Evolutionary conservation across 768 basidiomycete species (phyloP).

Genomic region (Boletus rubropictus): DNA sequence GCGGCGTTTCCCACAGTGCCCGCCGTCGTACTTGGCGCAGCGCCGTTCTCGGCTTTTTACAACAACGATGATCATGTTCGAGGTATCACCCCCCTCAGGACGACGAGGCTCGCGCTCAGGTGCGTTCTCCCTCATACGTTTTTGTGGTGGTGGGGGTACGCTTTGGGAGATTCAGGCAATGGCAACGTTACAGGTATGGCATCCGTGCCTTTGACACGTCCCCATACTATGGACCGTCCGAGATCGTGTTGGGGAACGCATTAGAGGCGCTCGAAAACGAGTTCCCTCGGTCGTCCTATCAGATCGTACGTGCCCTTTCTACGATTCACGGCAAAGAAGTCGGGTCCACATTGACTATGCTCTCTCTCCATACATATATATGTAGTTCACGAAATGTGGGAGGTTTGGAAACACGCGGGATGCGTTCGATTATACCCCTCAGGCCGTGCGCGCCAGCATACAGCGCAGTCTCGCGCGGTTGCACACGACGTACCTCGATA

Average conservation of each 20-base stretch:
- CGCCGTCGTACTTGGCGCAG: constrained; percentile 66
- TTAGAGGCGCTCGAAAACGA: constrained; percentile 54
- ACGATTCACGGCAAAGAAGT: background rate
- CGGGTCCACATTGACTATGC: background rate
- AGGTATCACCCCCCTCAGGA: constrained; percentile 54
- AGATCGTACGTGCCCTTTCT: constrained; percentile 42
- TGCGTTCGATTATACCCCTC: constrained; percentile 71
- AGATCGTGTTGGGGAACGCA: constrained; percentile 66
- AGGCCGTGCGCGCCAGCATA: constrained; percentile 60
- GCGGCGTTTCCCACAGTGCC: constrained; percentile 35
- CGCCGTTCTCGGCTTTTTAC: constrained; percentile 61
- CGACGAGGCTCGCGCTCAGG: constrained; percentile 73
- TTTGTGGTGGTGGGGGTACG: background rate
- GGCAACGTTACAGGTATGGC: constrained; percentile 53
- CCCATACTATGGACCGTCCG: constrained; percentile 75
- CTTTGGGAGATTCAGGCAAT: background rate
- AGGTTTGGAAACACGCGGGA: constrained; percentile 51
- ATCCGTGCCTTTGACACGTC: constrained; percentile 79
- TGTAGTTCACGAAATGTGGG: constrained; percentile 82
- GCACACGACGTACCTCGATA: constrained; percentile 72
- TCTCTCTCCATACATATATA: background rate
- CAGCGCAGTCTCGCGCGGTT: constrained; percentile 60
- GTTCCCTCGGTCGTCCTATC: constrained; percentile 75
- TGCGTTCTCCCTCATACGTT: constrained; percentile 27
- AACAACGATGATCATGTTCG: constrained; percentile 55